Conservation (phyloP, 768 basidiomycete genomes). For the Pulveroboletus sp. region DNA sequence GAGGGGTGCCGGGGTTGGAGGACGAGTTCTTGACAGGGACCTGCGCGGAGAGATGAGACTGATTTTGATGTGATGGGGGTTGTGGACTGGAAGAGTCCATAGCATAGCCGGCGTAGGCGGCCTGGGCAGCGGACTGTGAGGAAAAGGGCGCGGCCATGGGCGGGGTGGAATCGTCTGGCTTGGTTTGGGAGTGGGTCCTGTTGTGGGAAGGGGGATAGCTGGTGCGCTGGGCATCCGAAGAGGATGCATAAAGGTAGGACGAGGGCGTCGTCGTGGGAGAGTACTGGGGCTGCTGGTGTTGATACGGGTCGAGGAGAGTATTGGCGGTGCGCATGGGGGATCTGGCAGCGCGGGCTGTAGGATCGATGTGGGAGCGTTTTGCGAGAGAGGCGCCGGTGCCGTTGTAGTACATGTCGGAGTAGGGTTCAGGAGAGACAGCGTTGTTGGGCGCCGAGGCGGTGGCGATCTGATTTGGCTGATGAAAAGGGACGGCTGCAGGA, state of each 20-base stretch:
- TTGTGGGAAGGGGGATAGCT: slow-evolving; percentile 53
- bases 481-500: slow-evolving; percentile 55
- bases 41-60: slow-evolving; percentile 49
- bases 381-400: slow-evolving; percentile 44
- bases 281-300: slow-evolving; percentile 60
- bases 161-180: slow-evolving; percentile 49
- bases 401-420: slow-evolving; percentile 62
- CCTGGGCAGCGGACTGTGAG: slow-evolving; percentile 43
- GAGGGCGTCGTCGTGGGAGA: slow-evolving; percentile 49
- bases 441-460: slow-evolving; percentile 34
- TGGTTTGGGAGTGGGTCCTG: slow-evolving; percentile 55
- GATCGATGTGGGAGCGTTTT: slow-evolving; percentile 55
- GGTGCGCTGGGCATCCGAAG: slow-evolving; percentile 35
- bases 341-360: slow-evolving; percentile 46
- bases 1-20: slow-evolving; percentile 69
- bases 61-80: slow-evolving; percentile 45
- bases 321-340: slow-evolving; percentile 61
- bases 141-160: slow-evolving; percentile 50
- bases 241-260: slow-evolving; percentile 43
- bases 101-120: slow-evolving; percentile 47
- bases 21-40: slow-evolving; percentile 48
- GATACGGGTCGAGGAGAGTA: slow-evolving; percentile 64
- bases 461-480: slow-evolving; percentile 41
- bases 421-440: slow-evolving; percentile 43
- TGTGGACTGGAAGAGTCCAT: slow-evolving; percentile 68